Evolutionary conservation across 345 rosid genomes (phyloP), one percentile per base, ranked within the genome.

Genomic region (Trapa bicornis): DNA sequence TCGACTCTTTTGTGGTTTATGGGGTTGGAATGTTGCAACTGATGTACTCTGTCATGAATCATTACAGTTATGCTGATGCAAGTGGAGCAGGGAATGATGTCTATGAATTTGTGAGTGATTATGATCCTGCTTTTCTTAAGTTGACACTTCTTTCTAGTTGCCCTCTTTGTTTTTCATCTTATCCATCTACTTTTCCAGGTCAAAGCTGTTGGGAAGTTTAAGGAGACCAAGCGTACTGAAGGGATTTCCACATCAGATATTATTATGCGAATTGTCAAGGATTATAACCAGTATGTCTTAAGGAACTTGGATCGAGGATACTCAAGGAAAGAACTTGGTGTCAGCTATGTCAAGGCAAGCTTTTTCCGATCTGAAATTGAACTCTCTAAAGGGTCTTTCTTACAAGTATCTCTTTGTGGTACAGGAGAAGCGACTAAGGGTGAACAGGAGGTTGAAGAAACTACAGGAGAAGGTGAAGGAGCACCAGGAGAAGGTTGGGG

Each of bases 181-280:
- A 75, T 54, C 63, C 16, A 48, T 5, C n/a, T 43, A 29, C 32
- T 4, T 68, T 22, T 70, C 36, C 77, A 89, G 96, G 98, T 92
- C 64, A 92, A 89, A 78, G 83, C 87, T 62, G 83, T 83, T 63
- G 95, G 98, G 78, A 87, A 69, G 85, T 92, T 92, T 72, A 82
- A 87, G 80, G 98, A 92, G 82, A 92, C 96, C 9, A 85, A 81
- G 84, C 83, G 98, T 66, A 92, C 98, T 29, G 96, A 92, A 35
- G 98, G 96, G 61, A 92, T 89, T 75, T 92, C 98, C 1, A 92
- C 98, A 11, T 92, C 95, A 0, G 96, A 92, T 71, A 83, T 92
- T 67, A 89, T 92, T 57, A 92, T 92, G 98, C 86, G 98, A 74
- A 92, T 92, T 35, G 88, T 92, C 68, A 92, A 92, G 76, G 95